Evolutionary conservation across 345 rosid genomes (phyloP), one percentile per base, ranked within the genome.

Genomic region (Crucihimalaya himalaica): DNA sequence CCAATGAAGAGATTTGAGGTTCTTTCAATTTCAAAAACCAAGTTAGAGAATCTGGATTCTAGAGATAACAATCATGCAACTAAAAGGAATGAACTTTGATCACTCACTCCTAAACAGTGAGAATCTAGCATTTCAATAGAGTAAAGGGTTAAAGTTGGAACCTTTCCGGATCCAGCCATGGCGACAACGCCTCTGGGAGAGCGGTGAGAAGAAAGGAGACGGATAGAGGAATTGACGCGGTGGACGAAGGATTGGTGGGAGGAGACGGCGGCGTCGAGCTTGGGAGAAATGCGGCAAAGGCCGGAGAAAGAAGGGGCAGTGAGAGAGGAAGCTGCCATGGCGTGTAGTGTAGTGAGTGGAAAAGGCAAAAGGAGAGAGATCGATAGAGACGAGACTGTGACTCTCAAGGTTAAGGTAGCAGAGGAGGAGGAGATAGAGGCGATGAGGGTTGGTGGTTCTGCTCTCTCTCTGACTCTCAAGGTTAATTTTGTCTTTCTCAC

Each of bases 131-230:
- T 48, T 58, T 2, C 2, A 19, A 55, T 3, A 31, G 55, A 42
- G 23, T 16, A 2, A 2, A 48, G 3, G 54, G 31, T 34, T 18
- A 1, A 59, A 59, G 62, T 18, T 15, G 35, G 64, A 65, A 53
- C 99, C 89, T 86, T 92, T 80, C 97, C 97, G 62, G 92, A 82
- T 76, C 96, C 90, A 35, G 99, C 96, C 96, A 92, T 92, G 70
- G 97, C 86, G 42, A 86, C 83, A 61, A 86, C 90, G 46, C 82
- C 75, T 70, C 87, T 75, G 19, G 79, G 82, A 66, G 90, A 83
- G 29, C 82, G 90, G 12, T 82, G 81, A 57, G 91, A 68, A 67
- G 89, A 74, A 43, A 80, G 63, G 72, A 84, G 66, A 57, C 87
- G 88, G 80, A 81, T 66, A 57, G 87, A 83, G 28, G 85, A 76